Evolutionary conservation across 768 basidiomycete genomes (phyloP).

Genomic region (Panaeolus cyanescens): DNA sequence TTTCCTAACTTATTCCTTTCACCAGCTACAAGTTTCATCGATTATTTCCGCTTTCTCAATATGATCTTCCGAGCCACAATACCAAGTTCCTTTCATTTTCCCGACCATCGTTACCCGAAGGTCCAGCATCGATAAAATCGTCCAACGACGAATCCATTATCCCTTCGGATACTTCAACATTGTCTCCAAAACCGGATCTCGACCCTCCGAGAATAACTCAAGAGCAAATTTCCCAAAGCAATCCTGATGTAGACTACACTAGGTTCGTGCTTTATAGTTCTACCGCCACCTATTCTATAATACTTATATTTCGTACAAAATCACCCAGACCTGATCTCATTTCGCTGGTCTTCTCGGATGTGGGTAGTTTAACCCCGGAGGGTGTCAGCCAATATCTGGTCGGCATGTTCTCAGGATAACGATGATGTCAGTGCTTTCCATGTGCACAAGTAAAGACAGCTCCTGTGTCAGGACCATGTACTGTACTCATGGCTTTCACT

Average conservation of each 20-base stretch:
- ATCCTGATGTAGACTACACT: slow-evolving; percentile 94
- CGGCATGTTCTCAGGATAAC: slow-evolving; percentile 84
- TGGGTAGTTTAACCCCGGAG: slow-evolving; percentile 90
- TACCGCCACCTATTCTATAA: slow-evolving; percentile 9
- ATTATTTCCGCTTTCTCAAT: slow-evolving; percentile 90
- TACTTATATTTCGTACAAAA: slow-evolving; percentile 16
- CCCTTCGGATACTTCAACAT: slow-evolving; percentile 14
- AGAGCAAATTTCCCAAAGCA: slow-evolving; percentile 80
- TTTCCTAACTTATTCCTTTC: slow-evolving; percentile 17
- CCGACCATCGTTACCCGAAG: slow-evolving; percentile 31
- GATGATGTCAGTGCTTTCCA: slow-evolving; percentile 3
- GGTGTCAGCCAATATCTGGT: slow-evolving; percentile 95
- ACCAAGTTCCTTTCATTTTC: slow-evolving; percentile 75
- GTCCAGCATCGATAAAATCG: slow-evolving; percentile 22
- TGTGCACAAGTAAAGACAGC: slow-evolving; percentile 9
- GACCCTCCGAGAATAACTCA: slow-evolving; percentile 61
- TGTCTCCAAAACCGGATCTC: slow-evolving; percentile 23
- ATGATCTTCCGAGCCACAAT: slow-evolving; percentile 84
- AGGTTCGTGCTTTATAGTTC: slow-evolving; percentile 47
- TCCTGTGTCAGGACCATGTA: slow-evolving; percentile 16
- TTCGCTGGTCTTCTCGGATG: slow-evolving; percentile 91
- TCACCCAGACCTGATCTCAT: slow-evolving; percentile 82
- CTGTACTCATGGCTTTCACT: slow-evolving; percentile 8
- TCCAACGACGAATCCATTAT: slow-evolving; percentile 13
- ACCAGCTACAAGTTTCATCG: slow-evolving; percentile 96